Evolutionary conservation across 2,329 filamentous ascomycete genomes (phyloP).

Genomic region (Diaporthe ampelina): DNA sequence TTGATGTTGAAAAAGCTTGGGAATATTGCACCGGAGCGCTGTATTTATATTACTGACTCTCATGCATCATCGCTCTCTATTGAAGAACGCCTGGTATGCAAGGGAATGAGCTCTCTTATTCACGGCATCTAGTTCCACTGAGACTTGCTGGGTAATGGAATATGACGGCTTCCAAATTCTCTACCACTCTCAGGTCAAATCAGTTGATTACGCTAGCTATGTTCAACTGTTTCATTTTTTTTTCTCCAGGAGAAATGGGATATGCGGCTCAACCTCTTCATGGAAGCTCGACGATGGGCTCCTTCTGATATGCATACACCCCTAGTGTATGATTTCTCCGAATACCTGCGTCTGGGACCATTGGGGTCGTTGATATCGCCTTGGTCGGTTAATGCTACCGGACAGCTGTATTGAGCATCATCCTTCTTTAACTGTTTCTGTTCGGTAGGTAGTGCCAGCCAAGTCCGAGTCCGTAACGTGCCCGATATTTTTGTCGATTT

Average conservation of each 20-base stretch:
- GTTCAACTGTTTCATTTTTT: not conserved
- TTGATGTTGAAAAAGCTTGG: too few relatives aligned
- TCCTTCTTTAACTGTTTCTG: not conserved
- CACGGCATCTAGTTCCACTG: too few relatives aligned
- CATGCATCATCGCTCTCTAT: too few relatives aligned
- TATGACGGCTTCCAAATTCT: too few relatives aligned
- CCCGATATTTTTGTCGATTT: not conserved
- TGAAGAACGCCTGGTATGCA: too few relatives aligned
- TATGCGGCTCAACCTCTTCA: not conserved
- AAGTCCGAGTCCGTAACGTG: too few relatives aligned
- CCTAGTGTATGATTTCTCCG: not conserved
- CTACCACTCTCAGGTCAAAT: too few relatives aligned
- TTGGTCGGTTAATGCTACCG: not conserved
- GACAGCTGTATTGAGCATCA: not conserved
- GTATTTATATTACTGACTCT: too few relatives aligned
- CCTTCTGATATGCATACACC: not conserved
- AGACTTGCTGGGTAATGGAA: too few relatives aligned
- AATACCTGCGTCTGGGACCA: not conserved
- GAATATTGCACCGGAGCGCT: too few relatives aligned
- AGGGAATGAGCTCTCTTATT: too few relatives aligned
- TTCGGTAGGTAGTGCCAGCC: not conserved
- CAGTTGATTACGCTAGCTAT: too few relatives aligned
- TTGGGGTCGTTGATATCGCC: not conserved
- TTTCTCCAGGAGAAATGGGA: not conserved
- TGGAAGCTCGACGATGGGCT: not conserved